Evolutionary conservation across 2,329 filamentous ascomycete genomes (phyloP).

Genomic region (Sarocladium oryzae): DNA sequence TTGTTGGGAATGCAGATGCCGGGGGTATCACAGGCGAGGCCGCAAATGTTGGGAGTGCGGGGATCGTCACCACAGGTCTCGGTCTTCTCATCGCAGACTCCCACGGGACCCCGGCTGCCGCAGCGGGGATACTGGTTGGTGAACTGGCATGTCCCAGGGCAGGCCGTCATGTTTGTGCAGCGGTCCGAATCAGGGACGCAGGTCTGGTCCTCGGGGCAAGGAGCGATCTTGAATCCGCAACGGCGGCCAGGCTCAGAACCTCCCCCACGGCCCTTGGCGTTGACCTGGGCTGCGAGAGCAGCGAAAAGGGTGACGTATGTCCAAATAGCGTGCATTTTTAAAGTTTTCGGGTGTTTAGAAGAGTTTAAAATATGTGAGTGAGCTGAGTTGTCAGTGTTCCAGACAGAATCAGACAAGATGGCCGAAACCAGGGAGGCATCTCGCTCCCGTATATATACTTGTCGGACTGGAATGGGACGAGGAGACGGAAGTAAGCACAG

Average conservation of each 20-base stretch:
- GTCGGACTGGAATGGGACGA: not conserved
- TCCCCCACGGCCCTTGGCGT: not conserved
- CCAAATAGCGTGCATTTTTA: not conserved
- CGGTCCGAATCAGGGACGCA: slow-evolving; percentile 18
- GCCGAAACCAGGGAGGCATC: not conserved
- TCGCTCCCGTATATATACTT: not conserved
- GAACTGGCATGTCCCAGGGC: slow-evolving; percentile 22
- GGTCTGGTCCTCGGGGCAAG: slow-evolving; percentile 19
- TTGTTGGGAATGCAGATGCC: slow-evolving; percentile 19
- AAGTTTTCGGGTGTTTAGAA: not conserved
- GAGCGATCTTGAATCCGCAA: slow-evolving; percentile 24
- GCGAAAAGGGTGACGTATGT: not conserved
- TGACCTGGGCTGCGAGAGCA: not conserved
- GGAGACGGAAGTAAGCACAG: not conserved
- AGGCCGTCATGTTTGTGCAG: slow-evolving; percentile 22
- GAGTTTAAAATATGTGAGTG: not conserved
- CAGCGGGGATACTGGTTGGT: slow-evolving; percentile 25
- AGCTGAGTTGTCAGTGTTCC: no score
- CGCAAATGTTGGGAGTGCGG: slow-evolving; percentile 18
- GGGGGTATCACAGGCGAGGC: slow-evolving; percentile 18
- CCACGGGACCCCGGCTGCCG: slow-evolving; percentile 23
- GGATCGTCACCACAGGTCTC: slow-evolving; percentile 27
- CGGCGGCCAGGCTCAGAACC: slow-evolving; percentile 1
- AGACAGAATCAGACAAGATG: no score
- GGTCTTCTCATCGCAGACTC: slow-evolving; percentile 18